A percentile compares a stretch with the other conserved stretches of the same genome.
phyloP scores from a whole-genome alignment of 805 yeast species.

The Metschnikowia kunwiensis region DNA sequence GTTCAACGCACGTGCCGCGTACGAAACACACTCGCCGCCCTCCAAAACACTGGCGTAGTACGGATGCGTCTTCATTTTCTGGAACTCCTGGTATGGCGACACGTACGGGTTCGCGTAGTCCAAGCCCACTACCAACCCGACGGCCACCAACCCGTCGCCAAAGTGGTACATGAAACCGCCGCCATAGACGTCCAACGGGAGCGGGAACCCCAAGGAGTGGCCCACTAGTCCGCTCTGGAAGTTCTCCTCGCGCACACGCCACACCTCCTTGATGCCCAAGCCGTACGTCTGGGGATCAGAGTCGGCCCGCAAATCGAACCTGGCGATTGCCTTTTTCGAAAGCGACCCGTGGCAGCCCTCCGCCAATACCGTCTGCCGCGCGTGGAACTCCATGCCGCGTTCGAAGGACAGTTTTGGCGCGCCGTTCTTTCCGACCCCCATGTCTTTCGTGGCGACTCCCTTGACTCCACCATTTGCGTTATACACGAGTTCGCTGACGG shows the following conservation, averaged over 20 bases:
- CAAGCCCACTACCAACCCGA: slow-evolving; percentile 92
- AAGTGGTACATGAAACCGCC: slow-evolving; percentile 98
- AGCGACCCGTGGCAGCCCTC: slow-evolving; percentile 99
- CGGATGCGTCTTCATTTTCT: slow-evolving; percentile 89
- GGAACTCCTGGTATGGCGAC: slow-evolving; percentile 95
- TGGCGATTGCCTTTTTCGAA: slow-evolving; percentile 69
- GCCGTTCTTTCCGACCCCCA: slow-evolving; percentile 78
- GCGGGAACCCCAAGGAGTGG: slow-evolving; percentile 89
- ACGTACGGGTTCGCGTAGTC: slow-evolving; percentile 94
- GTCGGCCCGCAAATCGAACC: slow-evolving; percentile 63
- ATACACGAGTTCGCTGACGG: slow-evolving; percentile 77
- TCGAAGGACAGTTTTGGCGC: slow-evolving; percentile 81
- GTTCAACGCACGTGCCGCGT: slow-evolving; percentile 93
- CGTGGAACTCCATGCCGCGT: slow-evolving; percentile 95
- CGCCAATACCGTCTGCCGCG: slow-evolving; percentile 83
- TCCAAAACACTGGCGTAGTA: slow-evolving; percentile 67
- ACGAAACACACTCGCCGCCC: slow-evolving; percentile 90
- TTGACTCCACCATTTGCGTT: slow-evolving; percentile 55
- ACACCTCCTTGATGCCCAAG: slow-evolving; percentile 91
- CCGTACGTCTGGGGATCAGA: slow-evolving; percentile 87
- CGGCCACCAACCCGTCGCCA: slow-evolving; percentile 86
- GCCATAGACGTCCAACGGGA: slow-evolving; percentile 73
- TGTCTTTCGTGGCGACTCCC: slow-evolving; percentile 93
- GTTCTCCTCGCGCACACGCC: slow-evolving; percentile 87
- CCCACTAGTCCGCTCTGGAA: slow-evolving; percentile 78